Percentiles rank a stretch among this genome's conserved stretches.
Conservation (phyloP, 768 basidiomycete species). For the Fomitopsis serialis region DNA sequence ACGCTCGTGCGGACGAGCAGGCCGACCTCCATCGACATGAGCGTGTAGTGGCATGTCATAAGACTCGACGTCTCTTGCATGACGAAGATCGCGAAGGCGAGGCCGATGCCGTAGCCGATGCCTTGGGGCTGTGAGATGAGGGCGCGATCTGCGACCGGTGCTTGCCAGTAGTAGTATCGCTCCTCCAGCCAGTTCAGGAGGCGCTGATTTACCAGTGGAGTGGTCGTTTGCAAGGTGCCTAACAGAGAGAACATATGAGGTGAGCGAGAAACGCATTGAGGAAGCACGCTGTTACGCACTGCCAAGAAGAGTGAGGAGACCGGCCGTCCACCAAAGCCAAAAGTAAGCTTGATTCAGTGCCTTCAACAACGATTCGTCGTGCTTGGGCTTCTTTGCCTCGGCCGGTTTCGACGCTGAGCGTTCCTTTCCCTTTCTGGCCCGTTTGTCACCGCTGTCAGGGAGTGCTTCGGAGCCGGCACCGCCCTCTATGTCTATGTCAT, state of each 20-base stretch:
- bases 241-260: not conserved
- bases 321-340: conserved; percentile 41
- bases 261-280: not conserved
- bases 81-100: conserved; percentile 49
- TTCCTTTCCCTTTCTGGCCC: not conserved
- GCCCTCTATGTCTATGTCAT: conserved; percentile 8
- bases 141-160: conserved; percentile 32
- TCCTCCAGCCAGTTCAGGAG: conserved; percentile 54
- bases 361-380: conserved; percentile 45
- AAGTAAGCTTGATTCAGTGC: conserved; percentile 45
- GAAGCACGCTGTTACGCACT: conserved; percentile 20
- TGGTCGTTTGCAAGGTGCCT: conserved; percentile 47
- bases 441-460: not conserved
- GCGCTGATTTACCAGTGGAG: conserved; percentile 53
- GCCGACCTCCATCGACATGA: conserved; percentile 43
- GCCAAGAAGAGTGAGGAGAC: conserved; percentile 39
- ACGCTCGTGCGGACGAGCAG: conserved; percentile 44
- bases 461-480: conserved; percentile 1
- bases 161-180: conserved; percentile 37
- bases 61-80: conserved; percentile 48
- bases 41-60: conserved; percentile 38
- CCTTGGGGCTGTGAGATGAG: conserved; percentile 35
- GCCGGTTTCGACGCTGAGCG: conserved; percentile 4
- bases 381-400: conserved; percentile 16
- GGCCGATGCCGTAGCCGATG: conserved; percentile 57